Percentiles rank a stretch among this genome's conserved stretches.
These are phyloP conservation scores for Hypoxylon sp. DNA, from an alignment of 2,329 filamentous ascomycete genomes.

Conservation along the genomic window DNA sequence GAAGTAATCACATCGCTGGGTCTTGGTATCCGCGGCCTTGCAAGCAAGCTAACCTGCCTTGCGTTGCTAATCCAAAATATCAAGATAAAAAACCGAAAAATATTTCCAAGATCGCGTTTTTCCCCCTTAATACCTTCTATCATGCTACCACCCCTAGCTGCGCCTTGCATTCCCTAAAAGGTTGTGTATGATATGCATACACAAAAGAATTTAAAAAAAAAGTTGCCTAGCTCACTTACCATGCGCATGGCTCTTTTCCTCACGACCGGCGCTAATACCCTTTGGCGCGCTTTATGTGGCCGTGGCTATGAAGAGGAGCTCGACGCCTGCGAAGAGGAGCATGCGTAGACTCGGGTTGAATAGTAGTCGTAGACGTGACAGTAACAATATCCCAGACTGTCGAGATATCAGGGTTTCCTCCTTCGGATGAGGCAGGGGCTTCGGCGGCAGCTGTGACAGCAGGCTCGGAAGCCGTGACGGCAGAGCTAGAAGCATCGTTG, in stretches of 20 bases:
- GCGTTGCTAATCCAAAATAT: not conserved
- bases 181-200: slow-evolving; percentile 27
- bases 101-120: slow-evolving; percentile 6
- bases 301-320: slow-evolving; percentile 46
- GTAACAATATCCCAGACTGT: slow-evolving; percentile 65
- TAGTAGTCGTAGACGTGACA: slow-evolving; percentile 56
- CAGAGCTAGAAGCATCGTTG: slow-evolving; percentile 32
- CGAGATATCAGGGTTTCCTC: slow-evolving; percentile 51
- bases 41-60: slow-evolving; percentile 14
- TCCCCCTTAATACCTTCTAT: slow-evolving; percentile 16
- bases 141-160: slow-evolving; percentile 33
- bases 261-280: slow-evolving; percentile 43
- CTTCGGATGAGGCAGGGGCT: slow-evolving; percentile 30
- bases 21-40: slow-evolving; percentile 7
- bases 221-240: not conserved
- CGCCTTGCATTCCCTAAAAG: slow-evolving; percentile 36
- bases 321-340: slow-evolving; percentile 39
- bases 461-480: slow-evolving; percentile 40
- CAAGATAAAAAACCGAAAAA: slow-evolving; percentile 8
- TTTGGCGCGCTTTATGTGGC: slow-evolving; percentile 46
- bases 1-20: slow-evolving; percentile 20
- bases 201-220: slow-evolving; percentile 41
- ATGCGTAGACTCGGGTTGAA: slow-evolving; percentile 42
- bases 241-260: slow-evolving; percentile 16
- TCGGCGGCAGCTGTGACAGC: slow-evolving; percentile 46